Conservation (phyloP, 2,329 filamentous ascomycete species). For the Colletotrichum ledebouriae region DNA sequence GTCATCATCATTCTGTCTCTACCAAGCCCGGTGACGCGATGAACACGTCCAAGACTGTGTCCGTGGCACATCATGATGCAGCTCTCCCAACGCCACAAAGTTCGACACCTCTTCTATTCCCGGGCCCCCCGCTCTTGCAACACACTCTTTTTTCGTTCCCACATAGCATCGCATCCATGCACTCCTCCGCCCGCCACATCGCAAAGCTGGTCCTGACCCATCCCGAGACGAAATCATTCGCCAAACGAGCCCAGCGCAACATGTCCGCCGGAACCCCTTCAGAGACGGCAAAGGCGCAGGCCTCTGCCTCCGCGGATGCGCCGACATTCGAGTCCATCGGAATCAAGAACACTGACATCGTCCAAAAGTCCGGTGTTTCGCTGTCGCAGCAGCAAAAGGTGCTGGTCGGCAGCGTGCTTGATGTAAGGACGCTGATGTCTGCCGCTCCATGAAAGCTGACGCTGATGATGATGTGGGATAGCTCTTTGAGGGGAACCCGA, state of each 20-base stretch:
- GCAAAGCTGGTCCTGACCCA: constrained; percentile 34
- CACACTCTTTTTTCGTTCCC: neutral
- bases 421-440: constrained; percentile 53
- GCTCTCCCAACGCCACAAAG: neutral
- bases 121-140: neutral
- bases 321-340: constrained; percentile 48
- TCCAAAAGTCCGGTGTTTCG: constrained; percentile 63
- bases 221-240: constrained; percentile 39
- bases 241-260: constrained; percentile 38
- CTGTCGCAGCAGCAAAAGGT: constrained; percentile 65
- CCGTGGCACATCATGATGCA: neutral
- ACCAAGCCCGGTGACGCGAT: constrained; percentile 34
- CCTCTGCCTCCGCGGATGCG: constrained; percentile 28
- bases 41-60: constrained; percentile 19
- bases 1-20: constrained; percentile 30
- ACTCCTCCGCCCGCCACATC: constrained; percentile 31
- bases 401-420: constrained; percentile 69
- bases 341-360: constrained; percentile 68
- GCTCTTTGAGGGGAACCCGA: constrained; percentile 72
- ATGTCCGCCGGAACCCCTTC: constrained; percentile 50
- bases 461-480: constrained; percentile 40
- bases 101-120: neutral
- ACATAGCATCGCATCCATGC: constrained; percentile 6
- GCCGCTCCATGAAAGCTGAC: neutral
- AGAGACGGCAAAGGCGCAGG: constrained; percentile 47